These are phyloP conservation scores for Senna tora DNA, from an alignment of 306 rosid species.

Conservation along the genomic window DNA sequence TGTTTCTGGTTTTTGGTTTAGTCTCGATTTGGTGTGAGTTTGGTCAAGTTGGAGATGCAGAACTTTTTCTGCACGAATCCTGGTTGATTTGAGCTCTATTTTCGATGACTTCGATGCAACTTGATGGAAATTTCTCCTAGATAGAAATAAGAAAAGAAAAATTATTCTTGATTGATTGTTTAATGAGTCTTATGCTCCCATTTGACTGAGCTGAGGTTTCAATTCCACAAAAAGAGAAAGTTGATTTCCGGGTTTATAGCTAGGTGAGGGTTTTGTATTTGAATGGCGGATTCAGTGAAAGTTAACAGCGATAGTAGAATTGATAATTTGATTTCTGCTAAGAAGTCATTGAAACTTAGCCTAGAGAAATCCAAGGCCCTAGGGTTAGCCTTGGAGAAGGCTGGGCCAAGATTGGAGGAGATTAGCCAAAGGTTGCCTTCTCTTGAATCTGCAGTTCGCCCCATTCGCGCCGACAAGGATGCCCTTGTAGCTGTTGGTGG, in stretches of 20 bases:
- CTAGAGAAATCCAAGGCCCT: conserved; percentile 79
- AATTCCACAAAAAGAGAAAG: conserved; percentile 23
- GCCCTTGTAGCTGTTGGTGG: conserved; percentile 94
- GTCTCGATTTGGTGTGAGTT: conserved; percentile 20
- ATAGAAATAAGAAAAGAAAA: neutral
- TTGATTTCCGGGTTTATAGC: conserved; percentile 37
- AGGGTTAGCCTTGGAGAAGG: conserved; percentile 70
- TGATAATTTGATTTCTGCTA: conserved; percentile 68
- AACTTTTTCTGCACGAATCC: conserved; percentile 7
- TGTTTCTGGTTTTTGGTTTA: conserved; percentile 24
- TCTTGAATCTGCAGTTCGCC: conserved; percentile 84
- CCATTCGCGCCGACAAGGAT: conserved; percentile 84
- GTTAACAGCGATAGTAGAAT: conserved; percentile 40
- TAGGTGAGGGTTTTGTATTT: conserved; percentile 34
- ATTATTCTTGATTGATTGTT: conserved; percentile 26
- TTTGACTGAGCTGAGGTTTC: conserved; percentile 20
- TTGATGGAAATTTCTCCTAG: conserved; percentile 23
- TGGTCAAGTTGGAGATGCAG: conserved; percentile 32
- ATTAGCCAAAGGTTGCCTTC: conserved; percentile 72
- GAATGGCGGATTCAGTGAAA: conserved; percentile 67
- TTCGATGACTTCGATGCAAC: conserved; percentile 59
- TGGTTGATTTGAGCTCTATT: conserved; percentile 37
- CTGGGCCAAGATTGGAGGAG: conserved; percentile 86
- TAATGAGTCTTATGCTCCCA: conserved; percentile 10
- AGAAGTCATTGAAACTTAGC: conserved; percentile 73